Conservation (phyloP, 805 yeast genomes). For the Candida wancherniae region DNA sequence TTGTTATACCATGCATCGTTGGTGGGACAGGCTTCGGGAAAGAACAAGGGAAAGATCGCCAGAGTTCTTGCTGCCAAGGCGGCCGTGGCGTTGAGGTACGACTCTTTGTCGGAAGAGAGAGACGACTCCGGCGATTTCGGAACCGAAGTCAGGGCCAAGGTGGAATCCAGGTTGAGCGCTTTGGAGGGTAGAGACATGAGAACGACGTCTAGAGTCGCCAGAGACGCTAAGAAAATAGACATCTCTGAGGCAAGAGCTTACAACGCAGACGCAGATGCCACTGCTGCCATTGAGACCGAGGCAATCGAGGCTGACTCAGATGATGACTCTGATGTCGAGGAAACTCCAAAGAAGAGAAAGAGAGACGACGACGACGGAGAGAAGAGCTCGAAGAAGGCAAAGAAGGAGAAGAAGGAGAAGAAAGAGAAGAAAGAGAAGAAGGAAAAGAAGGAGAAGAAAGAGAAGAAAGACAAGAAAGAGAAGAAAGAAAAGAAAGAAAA, state of each 20-base stretch:
- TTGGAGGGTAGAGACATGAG: conserved; percentile 96
- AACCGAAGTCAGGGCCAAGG: conserved; percentile 83
- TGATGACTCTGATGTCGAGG: conserved; percentile 18
- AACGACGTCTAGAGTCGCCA: conserved; percentile 77
- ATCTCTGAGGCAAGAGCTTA: conserved; percentile 81
- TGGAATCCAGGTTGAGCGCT: conserved; percentile 89
- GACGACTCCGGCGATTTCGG: conserved; percentile 95
- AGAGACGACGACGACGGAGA: conserved; percentile 18
- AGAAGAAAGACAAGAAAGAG: conserved; percentile 49
- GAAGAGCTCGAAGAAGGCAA: conserved; percentile 13
- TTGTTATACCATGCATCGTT: conserved; percentile 91
- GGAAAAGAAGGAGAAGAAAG: conserved; percentile 42
- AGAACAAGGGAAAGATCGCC: conserved; percentile 98
- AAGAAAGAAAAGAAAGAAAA: conserved; percentile 40
- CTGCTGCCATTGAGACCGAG: conserved; percentile 41
- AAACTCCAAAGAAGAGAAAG: conserved; percentile 16
- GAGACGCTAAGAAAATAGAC: conserved; percentile 82
- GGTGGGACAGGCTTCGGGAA: conserved; percentile 89
- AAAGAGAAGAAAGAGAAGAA: conserved; percentile 33
- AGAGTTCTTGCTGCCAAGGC: conserved; percentile 98
- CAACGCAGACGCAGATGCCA: conserved; percentile 86
- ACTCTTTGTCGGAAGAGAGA: conserved; percentile 94
- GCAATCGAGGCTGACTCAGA: conserved; percentile 20
- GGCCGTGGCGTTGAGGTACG: conserved; percentile 93
- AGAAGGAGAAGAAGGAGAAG: conserved; percentile 19